Evolutionary conservation across 306 rosid species (phyloP).

Genomic region (Lithocarpus polystachyus): DNA sequence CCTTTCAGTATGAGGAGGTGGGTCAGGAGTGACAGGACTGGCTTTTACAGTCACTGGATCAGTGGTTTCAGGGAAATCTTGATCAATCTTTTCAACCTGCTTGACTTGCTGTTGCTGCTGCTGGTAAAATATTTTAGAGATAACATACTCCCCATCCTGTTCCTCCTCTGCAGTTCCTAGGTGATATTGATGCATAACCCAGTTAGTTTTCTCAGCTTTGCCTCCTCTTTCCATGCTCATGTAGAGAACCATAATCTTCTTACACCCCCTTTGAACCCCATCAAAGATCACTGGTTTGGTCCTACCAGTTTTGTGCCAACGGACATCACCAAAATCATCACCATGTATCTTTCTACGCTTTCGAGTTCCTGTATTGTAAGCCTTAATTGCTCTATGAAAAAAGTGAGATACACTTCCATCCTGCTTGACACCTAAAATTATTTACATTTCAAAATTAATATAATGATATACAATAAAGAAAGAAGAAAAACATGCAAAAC

Average conservation of each 20-base stretch:
- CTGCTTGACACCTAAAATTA: constrained; percentile 63
- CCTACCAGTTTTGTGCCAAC: constrained; percentile 93
- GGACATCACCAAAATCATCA: constrained; percentile 68
- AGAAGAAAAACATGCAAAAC: constrained; percentile 10
- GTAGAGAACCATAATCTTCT: constrained; percentile 89
- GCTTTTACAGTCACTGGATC: constrained; percentile 39
- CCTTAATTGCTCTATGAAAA: constrained; percentile 83
- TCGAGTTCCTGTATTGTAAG: constrained; percentile 74
- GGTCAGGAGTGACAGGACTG: constrained; percentile 75
- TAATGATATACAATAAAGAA: constrained; percentile 13
- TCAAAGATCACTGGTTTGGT: constrained; percentile 69
- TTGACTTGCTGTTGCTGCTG: constrained; percentile 51
- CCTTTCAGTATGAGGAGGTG: constrained; percentile 40
- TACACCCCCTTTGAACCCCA: constrained; percentile 67
- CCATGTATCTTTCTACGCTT: constrained; percentile 70
- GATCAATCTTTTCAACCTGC: constrained; percentile 48
- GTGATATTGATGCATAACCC: constrained; percentile 95
- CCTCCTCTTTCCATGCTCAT: constrained; percentile 48
- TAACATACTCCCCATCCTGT: constrained; percentile 62
- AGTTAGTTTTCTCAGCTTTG: constrained; percentile 73
- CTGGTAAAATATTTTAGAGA: constrained; percentile 76
- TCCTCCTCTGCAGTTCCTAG: constrained; percentile 76
- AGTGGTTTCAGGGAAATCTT: constrained; percentile 44
- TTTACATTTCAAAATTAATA: constrained; percentile 5
- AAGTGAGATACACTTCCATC: constrained; percentile 77